Percentiles rank a stretch among this genome's conserved stretches.
phyloP scores from a whole-genome alignment of 768 basidiomycete species.

The Crassisporium funariophilum region DNA sequence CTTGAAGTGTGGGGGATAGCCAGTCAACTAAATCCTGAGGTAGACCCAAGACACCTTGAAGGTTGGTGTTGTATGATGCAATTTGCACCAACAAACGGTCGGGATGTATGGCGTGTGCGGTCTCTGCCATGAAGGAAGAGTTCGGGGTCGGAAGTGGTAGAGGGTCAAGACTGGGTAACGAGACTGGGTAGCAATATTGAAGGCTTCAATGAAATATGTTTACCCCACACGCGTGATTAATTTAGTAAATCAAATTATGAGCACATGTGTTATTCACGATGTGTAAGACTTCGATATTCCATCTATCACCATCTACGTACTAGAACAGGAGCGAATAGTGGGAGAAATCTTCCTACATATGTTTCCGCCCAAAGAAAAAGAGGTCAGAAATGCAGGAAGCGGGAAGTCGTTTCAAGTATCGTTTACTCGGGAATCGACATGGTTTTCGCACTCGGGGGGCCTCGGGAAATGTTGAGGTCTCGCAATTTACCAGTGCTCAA shows the following conservation, averaged over 20 bases:
- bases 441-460: slow-evolving; percentile 25
- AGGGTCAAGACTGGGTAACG: background rate
- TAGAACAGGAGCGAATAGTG: too few relatives aligned
- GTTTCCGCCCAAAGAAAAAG: too few relatives aligned
- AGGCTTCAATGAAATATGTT: background rate
- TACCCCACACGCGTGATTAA: background rate
- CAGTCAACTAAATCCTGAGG: slow-evolving; percentile 91
- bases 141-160: background rate
- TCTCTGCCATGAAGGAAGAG: slow-evolving; percentile 1
- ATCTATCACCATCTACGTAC: too few relatives aligned
- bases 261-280: too few relatives aligned
- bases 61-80: slow-evolving; percentile 89
- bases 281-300: too few relatives aligned
- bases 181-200: background rate
- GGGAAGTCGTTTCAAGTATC: too few relatives aligned
- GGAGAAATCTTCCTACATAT: too few relatives aligned
- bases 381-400: too few relatives aligned
- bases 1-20: slow-evolving; percentile 81
- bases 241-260: background rate
- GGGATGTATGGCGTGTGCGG: slow-evolving; percentile 6
- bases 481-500: slow-evolving; percentile 56
- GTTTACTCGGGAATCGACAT: background rate
- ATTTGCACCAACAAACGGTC: slow-evolving; percentile 69
- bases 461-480: slow-evolving; percentile 54
- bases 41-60: slow-evolving; percentile 72